Evolutionary conservation across 257 asterid species (phyloP).

Genomic region (Coffea eugenioides): DNA sequence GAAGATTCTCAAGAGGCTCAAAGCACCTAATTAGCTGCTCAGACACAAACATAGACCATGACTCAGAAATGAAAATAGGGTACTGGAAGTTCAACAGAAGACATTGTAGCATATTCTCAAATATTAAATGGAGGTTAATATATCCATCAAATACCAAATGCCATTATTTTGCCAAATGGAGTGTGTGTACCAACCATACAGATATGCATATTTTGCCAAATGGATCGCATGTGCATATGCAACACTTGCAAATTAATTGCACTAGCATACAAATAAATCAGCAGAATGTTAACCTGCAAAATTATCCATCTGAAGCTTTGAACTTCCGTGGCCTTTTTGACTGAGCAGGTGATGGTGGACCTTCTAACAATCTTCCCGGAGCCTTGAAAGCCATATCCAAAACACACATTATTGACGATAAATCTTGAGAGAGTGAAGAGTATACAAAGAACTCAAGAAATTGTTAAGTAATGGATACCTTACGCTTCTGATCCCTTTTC

Average conservation of each 20-base stretch:
- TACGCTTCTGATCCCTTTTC: slow-evolving; percentile 89
- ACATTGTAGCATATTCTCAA: neutral
- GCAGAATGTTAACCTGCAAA: neutral
- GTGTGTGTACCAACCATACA: neutral
- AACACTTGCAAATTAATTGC: neutral
- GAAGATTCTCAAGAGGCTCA: neutral
- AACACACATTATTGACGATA: neutral
- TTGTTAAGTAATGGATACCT: slow-evolving; percentile 39
- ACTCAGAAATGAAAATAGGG: neutral
- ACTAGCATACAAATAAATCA: neutral
- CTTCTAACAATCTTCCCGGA: slow-evolving; percentile 68
- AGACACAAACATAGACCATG: neutral
- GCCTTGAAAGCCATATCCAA: slow-evolving; percentile 47
- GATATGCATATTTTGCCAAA: neutral
- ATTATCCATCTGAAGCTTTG: slow-evolving; percentile 52
- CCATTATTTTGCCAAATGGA: neutral
- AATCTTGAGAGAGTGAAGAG: neutral
- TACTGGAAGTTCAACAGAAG: neutral
- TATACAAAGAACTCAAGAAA: neutral
- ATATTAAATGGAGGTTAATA: neutral
- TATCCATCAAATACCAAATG: neutral
- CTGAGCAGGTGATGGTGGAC: slow-evolving; percentile 87
- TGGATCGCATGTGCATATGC: neutral
- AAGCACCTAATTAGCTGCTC: slow-evolving; percentile 4
- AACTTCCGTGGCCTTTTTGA: slow-evolving; percentile 86